Conservation (phyloP, 495 filamentous ascomycete species). For the Trichoderma orchidacearum region DNA sequence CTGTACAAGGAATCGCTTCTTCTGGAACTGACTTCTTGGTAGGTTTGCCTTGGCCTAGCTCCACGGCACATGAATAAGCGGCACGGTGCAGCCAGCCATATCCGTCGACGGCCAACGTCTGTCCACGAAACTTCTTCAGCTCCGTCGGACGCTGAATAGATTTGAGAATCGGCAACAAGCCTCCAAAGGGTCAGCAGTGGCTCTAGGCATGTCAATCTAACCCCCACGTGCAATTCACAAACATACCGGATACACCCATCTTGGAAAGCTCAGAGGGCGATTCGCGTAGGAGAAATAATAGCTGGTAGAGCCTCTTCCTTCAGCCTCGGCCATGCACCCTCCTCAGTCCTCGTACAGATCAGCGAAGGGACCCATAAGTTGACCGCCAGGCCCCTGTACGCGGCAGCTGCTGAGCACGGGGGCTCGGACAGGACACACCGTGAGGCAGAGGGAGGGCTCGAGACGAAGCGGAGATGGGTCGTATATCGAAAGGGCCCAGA, state of each 20-base stretch:
- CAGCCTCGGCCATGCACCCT: not conserved
- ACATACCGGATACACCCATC: conserved; percentile 1
- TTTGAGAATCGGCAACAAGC: conserved; percentile 82
- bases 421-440: not conserved
- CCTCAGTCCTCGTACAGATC: not conserved
- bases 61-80: conserved; percentile 78
- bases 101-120: conserved; percentile 84
- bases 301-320: not conserved
- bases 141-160: conserved; percentile 86
- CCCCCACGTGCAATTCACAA: not conserved
- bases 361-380: not conserved
- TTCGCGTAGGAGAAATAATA: not conserved
- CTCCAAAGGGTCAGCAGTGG: conserved; percentile 26
- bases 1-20: not conserved
- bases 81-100: conserved; percentile 99
- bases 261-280: not conserved
- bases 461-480: not conserved
- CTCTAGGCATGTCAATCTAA: not conserved
- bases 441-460: not conserved
- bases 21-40: conserved; percentile 57
- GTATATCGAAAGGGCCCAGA: no score
- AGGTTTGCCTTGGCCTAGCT: conserved; percentile 76
- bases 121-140: conserved; percentile 74
- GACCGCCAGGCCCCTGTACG: not conserved
- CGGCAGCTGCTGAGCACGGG: not conserved